Percentiles rank a stretch among this genome's conserved stretches.
These are phyloP conservation scores for Usnea hakonensis DNA, from an alignment of 495 filamentous ascomycete species.

Conservation along the genomic window DNA sequence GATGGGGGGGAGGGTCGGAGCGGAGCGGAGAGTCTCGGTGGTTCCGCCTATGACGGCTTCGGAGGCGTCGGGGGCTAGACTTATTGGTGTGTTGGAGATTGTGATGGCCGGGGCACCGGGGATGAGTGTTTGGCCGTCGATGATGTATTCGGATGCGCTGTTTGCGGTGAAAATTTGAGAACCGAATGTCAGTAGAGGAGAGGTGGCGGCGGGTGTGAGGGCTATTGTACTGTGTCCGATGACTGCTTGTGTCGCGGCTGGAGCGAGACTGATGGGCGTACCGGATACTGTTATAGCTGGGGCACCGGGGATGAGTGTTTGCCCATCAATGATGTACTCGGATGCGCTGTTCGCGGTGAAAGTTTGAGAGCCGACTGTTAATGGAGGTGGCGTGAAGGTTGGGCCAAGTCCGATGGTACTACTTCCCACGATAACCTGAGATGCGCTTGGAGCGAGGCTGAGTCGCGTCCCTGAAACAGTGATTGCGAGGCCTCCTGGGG, in stretches of 20 bases:
- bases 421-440: neutral
- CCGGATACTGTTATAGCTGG: conserved; percentile 8
- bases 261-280: neutral
- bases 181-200: neutral
- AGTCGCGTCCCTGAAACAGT: conserved; percentile 13
- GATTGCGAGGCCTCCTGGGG: conserved; percentile 1
- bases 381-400: neutral
- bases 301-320: neutral
- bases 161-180: conserved; percentile 5
- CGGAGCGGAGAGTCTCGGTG: neutral
- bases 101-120: conserved; percentile 1
- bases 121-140: conserved; percentile 1
- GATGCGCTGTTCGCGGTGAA: conserved; percentile 5
- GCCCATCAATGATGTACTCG: neutral
- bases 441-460: conserved; percentile 2
- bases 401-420: neutral
- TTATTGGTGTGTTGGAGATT: conserved; percentile 1
- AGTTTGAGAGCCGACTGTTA: neutral
- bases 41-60: neutral
- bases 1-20: neutral
- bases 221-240: neutral
- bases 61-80: neutral
- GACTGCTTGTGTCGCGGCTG: neutral
- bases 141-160: neutral
- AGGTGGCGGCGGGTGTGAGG: neutral